These are phyloP conservation scores for Erysiphe pulchra DNA, from an alignment of 2,329 filamentous ascomycete genomes.

Conservation along the genomic window DNA sequence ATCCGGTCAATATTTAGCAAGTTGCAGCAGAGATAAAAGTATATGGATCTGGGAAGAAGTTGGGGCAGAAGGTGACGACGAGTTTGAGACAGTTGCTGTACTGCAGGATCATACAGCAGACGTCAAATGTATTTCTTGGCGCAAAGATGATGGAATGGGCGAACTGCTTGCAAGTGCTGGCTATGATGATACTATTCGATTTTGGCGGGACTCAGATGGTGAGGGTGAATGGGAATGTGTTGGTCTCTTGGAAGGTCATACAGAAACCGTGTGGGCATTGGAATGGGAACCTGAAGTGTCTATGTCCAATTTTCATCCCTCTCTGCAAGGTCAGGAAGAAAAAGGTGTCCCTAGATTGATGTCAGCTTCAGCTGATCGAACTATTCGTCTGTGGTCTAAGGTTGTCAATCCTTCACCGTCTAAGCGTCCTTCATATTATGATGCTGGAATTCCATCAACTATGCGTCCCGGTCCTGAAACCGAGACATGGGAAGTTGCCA, in stretches of 20 bases:
- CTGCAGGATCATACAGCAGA: conserved; percentile 86
- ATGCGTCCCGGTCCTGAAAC: conserved; percentile 47
- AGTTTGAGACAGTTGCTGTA: conserved; percentile 91
- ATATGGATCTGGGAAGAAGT: conserved; percentile 99
- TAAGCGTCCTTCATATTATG: conserved; percentile 11
- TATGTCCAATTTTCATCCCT: conserved; percentile 4
- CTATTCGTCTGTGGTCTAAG: conserved; percentile 55
- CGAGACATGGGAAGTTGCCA: conserved; percentile 65
- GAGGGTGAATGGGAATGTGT: conserved; percentile 2
- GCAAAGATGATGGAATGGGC: conserved; percentile 36
- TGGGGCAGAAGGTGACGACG: conserved; percentile 53
- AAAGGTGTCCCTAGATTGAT: conserved; percentile 27
- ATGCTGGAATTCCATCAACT: conserved; percentile 56
- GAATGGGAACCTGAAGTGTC: conserved; percentile 33
- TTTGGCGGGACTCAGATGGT: conserved; percentile 27
- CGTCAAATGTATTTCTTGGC: conserved; percentile 86
- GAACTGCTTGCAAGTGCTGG: conserved; percentile 72
- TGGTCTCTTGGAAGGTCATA: conserved; percentile 57
- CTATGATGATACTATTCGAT: conserved; percentile 73
- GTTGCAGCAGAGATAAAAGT: conserved; percentile 74
- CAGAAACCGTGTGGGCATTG: conserved; percentile 72
- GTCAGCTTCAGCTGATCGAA: conserved; percentile 67
- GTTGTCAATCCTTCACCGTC: conserved; percentile 10
- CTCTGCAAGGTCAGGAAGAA: conserved; percentile 3
- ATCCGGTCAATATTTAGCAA: conserved; percentile 56